Evolutionary conservation across 2,329 filamentous ascomycete genomes (phyloP), one percentile per base, ranked within the genome.

Genomic region (Exophiala spinifera): DNA sequence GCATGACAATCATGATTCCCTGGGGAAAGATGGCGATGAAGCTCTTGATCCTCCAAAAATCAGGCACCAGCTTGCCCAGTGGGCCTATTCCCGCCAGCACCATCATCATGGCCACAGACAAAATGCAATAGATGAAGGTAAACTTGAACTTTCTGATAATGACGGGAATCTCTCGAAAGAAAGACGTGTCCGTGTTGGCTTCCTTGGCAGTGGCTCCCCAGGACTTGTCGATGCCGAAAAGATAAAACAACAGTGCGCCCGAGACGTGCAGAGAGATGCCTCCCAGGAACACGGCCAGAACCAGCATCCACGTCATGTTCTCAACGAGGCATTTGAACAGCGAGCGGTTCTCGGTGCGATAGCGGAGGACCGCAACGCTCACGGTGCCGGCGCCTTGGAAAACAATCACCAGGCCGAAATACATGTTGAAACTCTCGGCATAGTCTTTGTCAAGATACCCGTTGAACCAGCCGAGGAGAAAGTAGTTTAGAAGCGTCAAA

Each of bases 141-240:
- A 19, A 15, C 74, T 86, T 90, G 78, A 91, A 92, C 70, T 82
- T 84, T 72, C 84, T 86, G 48, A 91, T 69, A 34, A 94, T 87
- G 68, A 87, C 88, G 31, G 86, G 86, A 19, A 91, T 82, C 67
- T 92, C 89, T 57, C 89, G 87, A 72, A 91, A 91, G 72, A 94
- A 94, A 71, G 89, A 88, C 25, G 86, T 85, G 66, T 86, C 85
- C n/a, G n/a, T n/a, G 65, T 90, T 86, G 46, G 83, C 82, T 74
- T 95, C 89, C 73, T 95, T 95, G 34, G 84, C 81, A 0, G 89
- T 95, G 1, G 88, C 84, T 46, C 88, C 88, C 89, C 89, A 94
- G 3, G 82, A 83, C 85, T 94, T 92, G 72, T 92, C 80, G 67
- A 91, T 84, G 72, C 88, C 84, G 67, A 94, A 88, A 82, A 92